Base-by-base conservation (phyloP, 2,329 filamentous ascomycete species). In the Dendryphion nanum region DNA sequence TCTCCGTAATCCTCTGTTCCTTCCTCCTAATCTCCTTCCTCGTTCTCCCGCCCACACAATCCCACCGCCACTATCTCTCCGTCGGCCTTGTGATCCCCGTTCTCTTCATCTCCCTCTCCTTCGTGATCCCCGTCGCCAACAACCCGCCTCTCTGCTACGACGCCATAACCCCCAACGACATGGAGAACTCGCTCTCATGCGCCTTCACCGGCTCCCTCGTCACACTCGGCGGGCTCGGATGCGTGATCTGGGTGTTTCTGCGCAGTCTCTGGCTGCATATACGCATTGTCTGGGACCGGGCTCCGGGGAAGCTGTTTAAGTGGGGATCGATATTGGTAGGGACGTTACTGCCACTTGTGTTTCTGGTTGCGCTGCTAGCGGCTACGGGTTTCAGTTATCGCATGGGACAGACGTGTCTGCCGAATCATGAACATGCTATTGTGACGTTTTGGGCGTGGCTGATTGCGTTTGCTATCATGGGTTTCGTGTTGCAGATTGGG, bases 11-110 rank as follows among this genome's bases (percentile, higher is more conserved):
- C 35, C 81, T 84, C 55, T 89, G 83, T 51, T 56, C 80, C 16
- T 88, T 89, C 55, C 71, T 95, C 23, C 71, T 95, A 6, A 38
- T 86, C 6, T 93, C 87, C 8, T 95, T 87, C 75, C 73, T 78
- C 6, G 73, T 83, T n/a, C 72, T 96, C 19, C 87, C 89, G 0
- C 78, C 86, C 23, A 85, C 89, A 50, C 87, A 85, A 71, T 93
- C 87, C n/a, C 83, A 86, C 57, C 79, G 89, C 28, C 89, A 95
- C 63, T 95, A 95, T 55, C 72, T 95, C 29, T 93, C 83, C 60
- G 82, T 95, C 47, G 88, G 86, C 55, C 73, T 95, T 32, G 83
- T 83, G 1, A 63, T 83, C 28, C 83, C 78, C 3, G 78, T 89
- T 30, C 64, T 83, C 30, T 71, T 89, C 37, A 85, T 95, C 78